These are phyloP conservation scores for Dothistroma pini DNA, from an alignment of 2,329 filamentous ascomycete genomes.

Conservation along the genomic window DNA sequence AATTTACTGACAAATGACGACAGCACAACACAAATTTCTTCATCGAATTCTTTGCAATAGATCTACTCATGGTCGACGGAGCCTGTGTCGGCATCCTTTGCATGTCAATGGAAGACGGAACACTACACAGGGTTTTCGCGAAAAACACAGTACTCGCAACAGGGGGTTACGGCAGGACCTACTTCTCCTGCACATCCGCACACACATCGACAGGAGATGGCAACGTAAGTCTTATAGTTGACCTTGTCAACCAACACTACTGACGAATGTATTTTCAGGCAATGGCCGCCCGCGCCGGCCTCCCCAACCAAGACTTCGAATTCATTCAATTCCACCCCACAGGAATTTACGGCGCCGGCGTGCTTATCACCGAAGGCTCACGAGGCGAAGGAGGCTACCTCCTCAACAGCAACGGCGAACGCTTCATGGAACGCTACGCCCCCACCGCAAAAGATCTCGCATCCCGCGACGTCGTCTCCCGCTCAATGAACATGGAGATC, in stretches of 20 bases:
- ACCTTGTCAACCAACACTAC: not conserved
- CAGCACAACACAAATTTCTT: slow-evolving; percentile 48
- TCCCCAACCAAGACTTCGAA: slow-evolving; percentile 51
- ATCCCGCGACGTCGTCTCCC: slow-evolving; percentile 46
- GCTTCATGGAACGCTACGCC: slow-evolving; percentile 52
- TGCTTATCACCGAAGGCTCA: slow-evolving; percentile 50
- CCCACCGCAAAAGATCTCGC: slow-evolving; percentile 51
- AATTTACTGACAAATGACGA: slow-evolving; percentile 1
- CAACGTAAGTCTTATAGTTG: slow-evolving; percentile 30
- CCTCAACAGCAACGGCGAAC: slow-evolving; percentile 47
- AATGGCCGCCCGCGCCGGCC: slow-evolving; percentile 48
- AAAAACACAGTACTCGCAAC: slow-evolving; percentile 49
- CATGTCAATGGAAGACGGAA: slow-evolving; percentile 50
- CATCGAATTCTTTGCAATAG: slow-evolving; percentile 50
- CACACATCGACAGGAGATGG: slow-evolving; percentile 51
- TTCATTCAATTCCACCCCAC: slow-evolving; percentile 52
- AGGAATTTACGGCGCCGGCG: slow-evolving; percentile 50
- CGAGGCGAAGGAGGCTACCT: slow-evolving; percentile 51
- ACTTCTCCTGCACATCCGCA: slow-evolving; percentile 49
- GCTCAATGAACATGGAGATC: slow-evolving; percentile 50
- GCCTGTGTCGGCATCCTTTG: slow-evolving; percentile 47
- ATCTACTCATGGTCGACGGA: slow-evolving; percentile 48
- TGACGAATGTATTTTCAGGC: slow-evolving; percentile 28
- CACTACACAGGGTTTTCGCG: slow-evolving; percentile 47
- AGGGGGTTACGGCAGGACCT: slow-evolving; percentile 49